Evolutionary conservation across 495 filamentous ascomycete genomes (phyloP), one percentile per base, ranked within the genome.

Genomic region (Hypoxylon trugodes): DNA sequence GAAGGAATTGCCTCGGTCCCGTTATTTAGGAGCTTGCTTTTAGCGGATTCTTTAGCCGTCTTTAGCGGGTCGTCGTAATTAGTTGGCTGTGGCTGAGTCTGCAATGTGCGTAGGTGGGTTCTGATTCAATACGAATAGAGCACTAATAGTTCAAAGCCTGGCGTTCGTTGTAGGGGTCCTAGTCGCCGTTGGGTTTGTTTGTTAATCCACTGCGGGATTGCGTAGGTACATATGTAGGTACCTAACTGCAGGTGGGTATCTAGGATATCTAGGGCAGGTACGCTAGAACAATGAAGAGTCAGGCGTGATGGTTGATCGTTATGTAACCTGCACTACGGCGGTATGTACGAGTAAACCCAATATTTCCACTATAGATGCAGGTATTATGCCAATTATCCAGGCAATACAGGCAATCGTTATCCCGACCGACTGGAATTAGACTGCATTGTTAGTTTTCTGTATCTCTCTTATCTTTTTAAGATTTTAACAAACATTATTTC

Each of bases 161-260:
- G 49, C 48, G 24, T 12, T n/a, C n/a, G 19, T n/a, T 38, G 40
- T 51, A 43, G 6, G 38, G 60, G 37, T 43, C 24, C 22, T 36
- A 35, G 25, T 3, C 15, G 25, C 15, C 18, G n/a, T 24, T 10
- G 12, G 16, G 6, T 5, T 12, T 37, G 52, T 25, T 45, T 4
- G 26, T 1, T 47, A 18, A 50, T 54, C 59, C 43, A 62, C 42
- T 19, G 52, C 42, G 60, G 60, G 37, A 63, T 64, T 58, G 58
- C 52, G 53, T 64, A 58, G 26, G 36, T 21, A 49, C 45, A 52
- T 8, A 15, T 22, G 47, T 48, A 41, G 42, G 24, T 46, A 46
- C 42, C 42, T 46, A 46, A 16, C 13, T 18, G n/a, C n/a, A n/a
- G n/a, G n/a, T n/a, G n/a, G n/a, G n/a, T n/a, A n/a, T n/a, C n/a